phyloP scores from a whole-genome alignment of 306 rosid species.

The Citrullus amarus region DNA sequence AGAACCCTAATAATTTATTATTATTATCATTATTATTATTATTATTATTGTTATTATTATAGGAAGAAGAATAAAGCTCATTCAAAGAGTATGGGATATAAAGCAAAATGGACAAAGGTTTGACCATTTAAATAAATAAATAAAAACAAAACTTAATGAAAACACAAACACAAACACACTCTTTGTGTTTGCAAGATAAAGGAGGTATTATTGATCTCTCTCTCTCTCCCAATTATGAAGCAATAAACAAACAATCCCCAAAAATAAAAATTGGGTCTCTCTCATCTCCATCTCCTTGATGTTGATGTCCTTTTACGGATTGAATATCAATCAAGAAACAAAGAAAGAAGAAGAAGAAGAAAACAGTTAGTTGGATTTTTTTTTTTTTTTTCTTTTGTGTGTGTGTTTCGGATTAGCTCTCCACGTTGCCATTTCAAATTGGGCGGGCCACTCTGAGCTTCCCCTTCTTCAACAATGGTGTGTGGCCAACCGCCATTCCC shows the following conservation, averaged over 20 bases:
- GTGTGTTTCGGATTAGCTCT: background rate
- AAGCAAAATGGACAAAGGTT: too few relatives aligned
- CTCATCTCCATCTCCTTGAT: background rate
- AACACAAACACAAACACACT: background rate
- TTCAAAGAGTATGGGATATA: too few relatives aligned
- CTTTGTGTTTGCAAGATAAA: background rate
- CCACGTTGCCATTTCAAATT: background rate
- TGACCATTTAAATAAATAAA: too few relatives aligned
- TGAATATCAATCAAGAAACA: background rate
- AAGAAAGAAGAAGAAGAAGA: background rate
- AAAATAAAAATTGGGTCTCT: background rate
- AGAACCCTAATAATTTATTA: too few relatives aligned
- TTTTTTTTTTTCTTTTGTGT: background rate
- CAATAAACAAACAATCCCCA: background rate
- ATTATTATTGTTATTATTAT: too few relatives aligned
- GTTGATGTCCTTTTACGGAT: background rate
- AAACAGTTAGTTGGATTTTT: background rate
- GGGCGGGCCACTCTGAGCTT: constrained; percentile 5
- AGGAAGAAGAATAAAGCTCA: too few relatives aligned
- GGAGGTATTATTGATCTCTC: background rate
- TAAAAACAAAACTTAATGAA: too few relatives aligned
- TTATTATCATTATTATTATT: too few relatives aligned
- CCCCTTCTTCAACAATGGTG: constrained; percentile 1
- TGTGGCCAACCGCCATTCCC: constrained; percentile 7
- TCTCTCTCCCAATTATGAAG: background rate